Evolutionary conservation across 2,329 filamentous ascomycete genomes (phyloP).

Genomic region (Phoma sp.): DNA sequence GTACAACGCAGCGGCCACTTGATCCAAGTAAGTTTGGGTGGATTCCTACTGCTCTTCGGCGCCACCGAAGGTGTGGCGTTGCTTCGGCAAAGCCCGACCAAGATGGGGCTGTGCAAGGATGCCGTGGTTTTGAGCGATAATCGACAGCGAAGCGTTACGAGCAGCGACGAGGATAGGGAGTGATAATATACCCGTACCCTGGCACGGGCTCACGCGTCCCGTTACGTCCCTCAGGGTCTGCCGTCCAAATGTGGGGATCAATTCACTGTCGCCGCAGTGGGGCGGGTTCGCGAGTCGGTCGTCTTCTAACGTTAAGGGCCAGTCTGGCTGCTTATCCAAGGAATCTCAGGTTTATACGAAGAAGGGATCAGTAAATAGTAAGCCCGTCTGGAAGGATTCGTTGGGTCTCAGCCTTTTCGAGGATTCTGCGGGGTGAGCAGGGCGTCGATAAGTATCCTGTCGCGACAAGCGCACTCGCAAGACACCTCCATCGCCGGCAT

Average conservation of each 20-base stretch:
- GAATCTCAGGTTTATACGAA: constrained; percentile 28
- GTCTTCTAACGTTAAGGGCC: constrained; percentile 27
- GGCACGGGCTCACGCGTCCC: constrained; percentile 36
- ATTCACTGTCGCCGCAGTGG: constrained; percentile 42
- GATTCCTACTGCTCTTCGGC: constrained; percentile 35
- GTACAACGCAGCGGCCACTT: constrained; percentile 36
- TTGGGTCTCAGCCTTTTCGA: constrained; percentile 40
- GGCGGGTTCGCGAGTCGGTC: constrained; percentile 37
- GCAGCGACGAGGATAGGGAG: constrained; percentile 30
- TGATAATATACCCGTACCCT: constrained; percentile 38
- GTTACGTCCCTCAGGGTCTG: constrained; percentile 33
- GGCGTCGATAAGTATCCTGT: constrained; percentile 43
- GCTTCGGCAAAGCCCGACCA: constrained; percentile 40
- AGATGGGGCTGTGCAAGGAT: constrained; percentile 42
- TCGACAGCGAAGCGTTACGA: constrained; percentile 35
- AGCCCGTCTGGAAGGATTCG: constrained; percentile 24
- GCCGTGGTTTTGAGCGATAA: constrained; percentile 28
- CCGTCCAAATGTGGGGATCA: constrained; percentile 40
- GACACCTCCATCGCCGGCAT: constrained; percentile 32
- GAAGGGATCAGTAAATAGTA: constrained; percentile 17
- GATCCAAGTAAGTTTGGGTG: constrained; percentile 40
- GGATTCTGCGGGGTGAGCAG: constrained; percentile 35
- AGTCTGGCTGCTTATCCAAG: constrained; percentile 29
- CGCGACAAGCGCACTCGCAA: constrained; percentile 32
- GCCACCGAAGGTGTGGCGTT: constrained; percentile 41